Conservation (phyloP, 2,329 filamentous ascomycete genomes). For the Fusarium phyllophilum region DNA sequence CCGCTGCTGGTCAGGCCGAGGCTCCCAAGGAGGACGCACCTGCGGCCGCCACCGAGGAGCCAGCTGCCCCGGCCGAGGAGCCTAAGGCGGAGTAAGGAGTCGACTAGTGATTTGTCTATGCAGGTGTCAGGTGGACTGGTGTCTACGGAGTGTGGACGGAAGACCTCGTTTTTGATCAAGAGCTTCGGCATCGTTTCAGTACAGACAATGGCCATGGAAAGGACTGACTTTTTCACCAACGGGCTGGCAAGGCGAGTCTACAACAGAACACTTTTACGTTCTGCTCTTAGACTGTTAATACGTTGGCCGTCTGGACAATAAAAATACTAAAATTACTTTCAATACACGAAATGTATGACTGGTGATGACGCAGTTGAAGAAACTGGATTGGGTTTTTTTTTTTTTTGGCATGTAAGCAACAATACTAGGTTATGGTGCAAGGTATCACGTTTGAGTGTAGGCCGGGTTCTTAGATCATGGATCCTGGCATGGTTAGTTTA, state of each 20-base stretch:
- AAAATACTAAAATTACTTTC: constrained; percentile 62
- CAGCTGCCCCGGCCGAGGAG: constrained; percentile 68
- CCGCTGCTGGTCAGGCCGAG: constrained; percentile 64
- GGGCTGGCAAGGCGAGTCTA: constrained; percentile 52
- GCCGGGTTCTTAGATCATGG: no score
- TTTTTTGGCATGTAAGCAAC: not conserved
- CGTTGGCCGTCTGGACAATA: constrained; percentile 66
- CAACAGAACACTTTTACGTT: constrained; percentile 61
- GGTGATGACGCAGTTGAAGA: constrained; percentile 15
- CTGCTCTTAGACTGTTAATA: constrained; percentile 67
- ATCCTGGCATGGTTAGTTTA: not conserved
- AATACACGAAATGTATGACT: constrained; percentile 44
- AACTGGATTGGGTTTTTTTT: not conserved
- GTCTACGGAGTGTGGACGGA: constrained; percentile 73
- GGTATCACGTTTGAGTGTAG: not conserved
- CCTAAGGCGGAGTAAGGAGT: constrained; percentile 72
- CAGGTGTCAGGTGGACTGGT: constrained; percentile 64
- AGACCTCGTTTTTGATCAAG: constrained; percentile 63
- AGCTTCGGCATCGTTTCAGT: constrained; percentile 61
- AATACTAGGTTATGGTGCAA: not conserved
- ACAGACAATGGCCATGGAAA: constrained; percentile 54
- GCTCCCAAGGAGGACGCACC: constrained; percentile 60
- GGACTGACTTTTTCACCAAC: constrained; percentile 51
- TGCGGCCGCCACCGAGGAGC: constrained; percentile 65
- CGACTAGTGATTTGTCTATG: constrained; percentile 45